Conservation (phyloP, 345 rosid species). For the Turnera subulata region DNA sequence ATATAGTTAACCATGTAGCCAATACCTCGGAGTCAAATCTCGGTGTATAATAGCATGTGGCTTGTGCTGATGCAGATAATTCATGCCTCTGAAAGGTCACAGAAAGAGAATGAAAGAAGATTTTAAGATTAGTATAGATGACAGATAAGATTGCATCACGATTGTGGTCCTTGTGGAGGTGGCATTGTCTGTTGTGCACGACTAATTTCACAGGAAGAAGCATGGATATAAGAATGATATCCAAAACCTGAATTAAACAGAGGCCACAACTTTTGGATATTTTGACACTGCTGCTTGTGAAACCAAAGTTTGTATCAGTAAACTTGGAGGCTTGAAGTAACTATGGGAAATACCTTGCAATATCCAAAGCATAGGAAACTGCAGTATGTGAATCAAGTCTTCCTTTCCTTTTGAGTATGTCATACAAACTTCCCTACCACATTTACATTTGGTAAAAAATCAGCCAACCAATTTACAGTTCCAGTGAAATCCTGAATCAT, state of each 20-base stretch:
- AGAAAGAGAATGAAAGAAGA: background rate
- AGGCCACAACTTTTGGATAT: no score
- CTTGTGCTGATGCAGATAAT: constrained; percentile 64
- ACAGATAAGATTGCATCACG: no score
- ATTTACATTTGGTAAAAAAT: constrained; percentile 14
- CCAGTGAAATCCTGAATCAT: background rate
- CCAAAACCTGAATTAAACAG: no score
- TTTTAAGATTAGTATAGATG: background rate
- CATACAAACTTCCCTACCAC: constrained; percentile 55
- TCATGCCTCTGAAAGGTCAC: constrained; percentile 53
- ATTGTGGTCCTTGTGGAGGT: no score
- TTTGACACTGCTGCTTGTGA: no score
- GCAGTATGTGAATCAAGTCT: constrained; percentile 46
- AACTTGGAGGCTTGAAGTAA: no score
- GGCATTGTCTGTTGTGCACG: no score
- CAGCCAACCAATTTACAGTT: constrained; percentile 6
- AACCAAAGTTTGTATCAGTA: no score
- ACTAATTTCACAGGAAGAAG: no score
- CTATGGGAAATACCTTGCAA: constrained; percentile 59
- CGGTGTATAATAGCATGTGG: constrained; percentile 57
- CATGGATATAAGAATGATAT: no score
- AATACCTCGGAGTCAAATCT: constrained; percentile 64
- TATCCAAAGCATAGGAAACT: constrained; percentile 55
- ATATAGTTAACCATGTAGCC: no score
- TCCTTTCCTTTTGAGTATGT: constrained; percentile 50